phyloP scores from a whole-genome alignment of 139 green algal species.

The Cymbomonas tetramitiformis region DNA sequence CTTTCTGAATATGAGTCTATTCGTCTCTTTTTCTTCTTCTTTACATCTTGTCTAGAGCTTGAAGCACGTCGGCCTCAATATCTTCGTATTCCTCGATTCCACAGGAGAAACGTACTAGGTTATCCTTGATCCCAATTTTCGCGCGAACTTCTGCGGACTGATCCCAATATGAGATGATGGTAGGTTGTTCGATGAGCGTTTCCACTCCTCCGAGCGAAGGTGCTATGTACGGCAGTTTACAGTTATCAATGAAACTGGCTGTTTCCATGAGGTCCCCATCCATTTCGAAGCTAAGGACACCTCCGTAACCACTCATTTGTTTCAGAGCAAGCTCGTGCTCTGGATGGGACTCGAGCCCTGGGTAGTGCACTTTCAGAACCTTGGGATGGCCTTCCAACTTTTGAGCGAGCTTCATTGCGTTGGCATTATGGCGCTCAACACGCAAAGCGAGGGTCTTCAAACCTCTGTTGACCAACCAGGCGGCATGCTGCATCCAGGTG shows the following conservation, averaged over 20 bases:
- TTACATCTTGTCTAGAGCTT: conserved; percentile 70
- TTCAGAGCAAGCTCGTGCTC: conserved; percentile 79
- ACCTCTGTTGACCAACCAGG: conserved; percentile 86
- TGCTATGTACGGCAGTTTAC: conserved; percentile 91
- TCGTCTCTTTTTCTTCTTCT: no score
- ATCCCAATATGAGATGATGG: conserved; percentile 70
- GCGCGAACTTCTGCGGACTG: conserved; percentile 68
- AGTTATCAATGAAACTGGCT: conserved; percentile 77
- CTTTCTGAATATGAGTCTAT: no score
- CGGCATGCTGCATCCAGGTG: no score
- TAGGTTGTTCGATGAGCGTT: conserved; percentile 93
- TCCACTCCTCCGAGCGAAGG: conserved; percentile 92
- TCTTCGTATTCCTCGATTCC: conserved; percentile 86
- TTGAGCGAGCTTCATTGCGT: conserved; percentile 48
- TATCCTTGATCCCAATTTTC: conserved; percentile 91
- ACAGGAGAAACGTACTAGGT: conserved; percentile 79
- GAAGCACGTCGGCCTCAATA: conserved; percentile 80
- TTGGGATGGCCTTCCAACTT: conserved; percentile 75
- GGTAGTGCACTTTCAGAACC: conserved; percentile 50
- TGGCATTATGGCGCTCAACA: conserved; percentile 65
- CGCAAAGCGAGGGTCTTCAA: conserved; percentile 92
- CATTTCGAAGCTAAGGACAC: conserved; percentile 85
- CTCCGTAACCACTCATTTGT: conserved; percentile 88
- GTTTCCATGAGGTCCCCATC: conserved; percentile 74
- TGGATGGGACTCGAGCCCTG: conserved; percentile 70